These are phyloP conservation scores for Grosmannia huntii DNA, from an alignment of 2,329 filamentous ascomycete genomes.

Conservation along the genomic window DNA sequence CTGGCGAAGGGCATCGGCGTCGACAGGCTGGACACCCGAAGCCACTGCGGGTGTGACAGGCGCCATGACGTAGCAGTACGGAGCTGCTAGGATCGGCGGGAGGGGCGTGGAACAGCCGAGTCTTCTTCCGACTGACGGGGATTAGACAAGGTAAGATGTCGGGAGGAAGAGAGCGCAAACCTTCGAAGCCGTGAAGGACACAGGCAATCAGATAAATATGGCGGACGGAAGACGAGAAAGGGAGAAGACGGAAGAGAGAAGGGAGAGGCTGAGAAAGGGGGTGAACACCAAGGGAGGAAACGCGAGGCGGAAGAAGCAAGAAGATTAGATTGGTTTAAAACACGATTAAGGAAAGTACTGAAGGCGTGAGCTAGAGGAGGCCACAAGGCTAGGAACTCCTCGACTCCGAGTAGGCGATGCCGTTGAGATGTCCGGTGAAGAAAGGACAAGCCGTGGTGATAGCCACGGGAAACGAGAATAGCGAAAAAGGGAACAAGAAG, in stretches of 20 bases:
- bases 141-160: not conserved
- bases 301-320: not conserved
- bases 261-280: not conserved
- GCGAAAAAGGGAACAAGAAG: not conserved
- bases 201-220: not conserved
- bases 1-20: conserved; percentile 44
- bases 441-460: not conserved
- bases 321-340: not conserved
- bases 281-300: not conserved
- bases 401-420: not conserved
- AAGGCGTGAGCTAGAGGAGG: not conserved
- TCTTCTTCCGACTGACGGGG: not conserved
- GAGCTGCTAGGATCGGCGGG: not conserved
- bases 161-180: not conserved
- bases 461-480: not conserved
- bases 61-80: conserved; percentile 29
- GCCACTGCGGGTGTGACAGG: conserved; percentile 40
- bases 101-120: not conserved
- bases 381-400: not conserved
- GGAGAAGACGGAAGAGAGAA: not conserved
- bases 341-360: not conserved
- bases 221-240: not conserved
- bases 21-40: conserved; percentile 46
- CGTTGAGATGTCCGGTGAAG: not conserved
- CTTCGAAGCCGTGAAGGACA: not conserved